Percentiles rank a stretch among this genome's conserved stretches.
These are phyloP conservation scores for Globisporangium parvum DNA, from an alignment of 352 stramenopile species.

Conservation along the genomic window DNA sequence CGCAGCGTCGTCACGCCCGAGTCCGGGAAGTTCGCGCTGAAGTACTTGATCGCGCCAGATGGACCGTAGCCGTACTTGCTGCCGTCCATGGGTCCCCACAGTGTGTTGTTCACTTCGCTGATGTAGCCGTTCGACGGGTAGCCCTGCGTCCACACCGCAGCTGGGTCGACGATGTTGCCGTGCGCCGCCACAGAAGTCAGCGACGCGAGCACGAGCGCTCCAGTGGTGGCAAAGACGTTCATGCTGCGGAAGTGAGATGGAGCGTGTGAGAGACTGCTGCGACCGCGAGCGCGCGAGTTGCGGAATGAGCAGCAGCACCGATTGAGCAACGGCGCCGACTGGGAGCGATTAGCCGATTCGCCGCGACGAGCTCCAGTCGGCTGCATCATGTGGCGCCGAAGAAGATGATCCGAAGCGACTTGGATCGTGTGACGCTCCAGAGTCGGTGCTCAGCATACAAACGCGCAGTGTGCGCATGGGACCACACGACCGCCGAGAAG, in stretches of 20 bases:
- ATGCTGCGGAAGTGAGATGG: neutral
- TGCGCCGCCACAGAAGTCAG: conserved; percentile 16
- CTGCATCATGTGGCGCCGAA: no score
- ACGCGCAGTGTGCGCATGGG: no score
- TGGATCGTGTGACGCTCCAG: no score
- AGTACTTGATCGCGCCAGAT: conserved; percentile 21
- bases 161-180: conserved; percentile 40
- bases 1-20: conserved; percentile 20
- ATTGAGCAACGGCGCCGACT: no score
- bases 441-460: no score
- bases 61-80: conserved; percentile 21
- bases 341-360: no score
- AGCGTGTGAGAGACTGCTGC: neutral
- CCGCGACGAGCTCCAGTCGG: no score
- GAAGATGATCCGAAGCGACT: no score
- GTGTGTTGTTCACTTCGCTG: conserved; percentile 14
- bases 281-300: neutral
- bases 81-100: conserved; percentile 19
- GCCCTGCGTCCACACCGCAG: conserved; percentile 20
- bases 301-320: neutral
- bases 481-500: no score
- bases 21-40: conserved; percentile 19
- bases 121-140: conserved; percentile 25
- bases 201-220: conserved; percentile 5
- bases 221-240: conserved; percentile 6